A percentile compares a stretch with the other conserved stretches of the same genome.
Conservation (phyloP, 2,329 filamentous ascomycete species). For the Achaetomium macrosporum region DNA sequence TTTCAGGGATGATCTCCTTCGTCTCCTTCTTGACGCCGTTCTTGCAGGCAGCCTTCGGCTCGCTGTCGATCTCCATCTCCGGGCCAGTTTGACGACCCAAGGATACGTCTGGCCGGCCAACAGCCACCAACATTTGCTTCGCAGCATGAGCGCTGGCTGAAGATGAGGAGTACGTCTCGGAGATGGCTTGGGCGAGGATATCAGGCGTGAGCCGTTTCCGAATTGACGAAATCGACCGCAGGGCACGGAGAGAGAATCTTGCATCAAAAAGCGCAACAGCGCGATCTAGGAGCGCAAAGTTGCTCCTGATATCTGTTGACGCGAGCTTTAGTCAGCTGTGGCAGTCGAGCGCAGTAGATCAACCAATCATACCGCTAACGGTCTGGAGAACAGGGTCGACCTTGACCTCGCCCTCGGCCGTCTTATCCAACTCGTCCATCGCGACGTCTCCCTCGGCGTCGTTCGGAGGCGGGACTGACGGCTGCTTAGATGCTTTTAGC, state of each 20-base stretch:
- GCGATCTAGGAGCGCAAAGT: constrained; percentile 85
- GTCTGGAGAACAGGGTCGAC: constrained; percentile 56
- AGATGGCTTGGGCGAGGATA: constrained; percentile 73
- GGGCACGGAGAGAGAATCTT: constrained; percentile 86
- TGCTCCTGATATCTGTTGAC: constrained; percentile 80
- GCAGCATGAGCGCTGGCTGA: constrained; percentile 58
- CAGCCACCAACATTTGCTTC: constrained; percentile 62
- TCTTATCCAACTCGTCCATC: constrained; percentile 59
- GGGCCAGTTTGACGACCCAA: constrained; percentile 52
- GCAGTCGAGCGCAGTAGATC: background rate
- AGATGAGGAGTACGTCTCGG: constrained; percentile 66
- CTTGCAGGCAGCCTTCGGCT: constrained; percentile 47
- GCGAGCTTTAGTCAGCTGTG: background rate
- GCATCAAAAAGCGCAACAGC: constrained; percentile 91
- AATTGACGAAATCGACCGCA: constrained; percentile 91
- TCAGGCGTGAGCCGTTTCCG: constrained; percentile 84
- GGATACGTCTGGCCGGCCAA: constrained; percentile 60
- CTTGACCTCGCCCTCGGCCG: constrained; percentile 45
- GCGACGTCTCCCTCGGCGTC: constrained; percentile 64
- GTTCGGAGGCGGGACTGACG: constrained; percentile 49
- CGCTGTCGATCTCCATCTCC: constrained; percentile 70
- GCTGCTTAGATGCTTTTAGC: constrained; percentile 57
- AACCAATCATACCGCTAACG: constrained; percentile 47
- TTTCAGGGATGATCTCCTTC: constrained; percentile 78
- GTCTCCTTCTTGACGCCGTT: constrained; percentile 52